Evolutionary conservation across 2,329 filamentous ascomycete genomes (phyloP).

Genomic region (Chrysoporthe cubensis): DNA sequence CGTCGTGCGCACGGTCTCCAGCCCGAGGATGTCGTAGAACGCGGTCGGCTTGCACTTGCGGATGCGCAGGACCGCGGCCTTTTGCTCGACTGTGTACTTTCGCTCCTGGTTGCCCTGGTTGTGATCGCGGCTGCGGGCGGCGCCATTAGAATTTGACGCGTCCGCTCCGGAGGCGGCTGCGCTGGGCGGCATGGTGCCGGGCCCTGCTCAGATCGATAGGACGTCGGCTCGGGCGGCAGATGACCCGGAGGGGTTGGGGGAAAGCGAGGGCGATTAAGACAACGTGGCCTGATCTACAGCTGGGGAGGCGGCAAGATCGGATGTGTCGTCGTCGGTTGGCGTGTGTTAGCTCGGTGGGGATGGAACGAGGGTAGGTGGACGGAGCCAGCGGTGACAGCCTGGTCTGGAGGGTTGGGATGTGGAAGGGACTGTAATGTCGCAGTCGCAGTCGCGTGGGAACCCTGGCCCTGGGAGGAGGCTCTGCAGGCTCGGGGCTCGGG

Average conservation of each 20-base stretch:
- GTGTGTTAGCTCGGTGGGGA: slow-evolving; percentile 14
- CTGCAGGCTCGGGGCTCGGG: not conserved
- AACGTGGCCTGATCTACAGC: not conserved
- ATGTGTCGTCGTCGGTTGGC: slow-evolving; percentile 23
- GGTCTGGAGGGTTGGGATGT: slow-evolving; percentile 9
- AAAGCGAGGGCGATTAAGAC: not conserved
- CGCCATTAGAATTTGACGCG: slow-evolving; percentile 42
- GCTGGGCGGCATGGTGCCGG: slow-evolving; percentile 45
- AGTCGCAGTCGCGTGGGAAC: not conserved
- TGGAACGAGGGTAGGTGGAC: not conserved
- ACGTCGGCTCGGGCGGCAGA: slow-evolving; percentile 7
- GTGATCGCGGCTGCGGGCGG: slow-evolving; percentile 63
- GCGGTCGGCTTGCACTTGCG: slow-evolving; percentile 81
- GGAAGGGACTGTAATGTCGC: not conserved
- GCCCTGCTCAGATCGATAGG: slow-evolving; percentile 8
- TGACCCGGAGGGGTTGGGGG: slow-evolving; percentile 4
- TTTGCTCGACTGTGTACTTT: slow-evolving; percentile 86
- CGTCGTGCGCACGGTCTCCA: slow-evolving; percentile 66
- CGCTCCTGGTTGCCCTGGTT: slow-evolving; percentile 77
- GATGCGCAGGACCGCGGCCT: slow-evolving; percentile 87
- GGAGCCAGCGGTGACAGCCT: not conserved
- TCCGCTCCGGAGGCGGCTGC: slow-evolving; percentile 60
- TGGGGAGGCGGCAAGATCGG: slow-evolving; percentile 16
- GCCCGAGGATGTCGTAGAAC: slow-evolving; percentile 91
- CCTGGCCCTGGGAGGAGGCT: not conserved